These are phyloP conservation scores for Circinella minor DNA, from an alignment of 371 early-diverging fungal species.

Conservation along the genomic window DNA sequence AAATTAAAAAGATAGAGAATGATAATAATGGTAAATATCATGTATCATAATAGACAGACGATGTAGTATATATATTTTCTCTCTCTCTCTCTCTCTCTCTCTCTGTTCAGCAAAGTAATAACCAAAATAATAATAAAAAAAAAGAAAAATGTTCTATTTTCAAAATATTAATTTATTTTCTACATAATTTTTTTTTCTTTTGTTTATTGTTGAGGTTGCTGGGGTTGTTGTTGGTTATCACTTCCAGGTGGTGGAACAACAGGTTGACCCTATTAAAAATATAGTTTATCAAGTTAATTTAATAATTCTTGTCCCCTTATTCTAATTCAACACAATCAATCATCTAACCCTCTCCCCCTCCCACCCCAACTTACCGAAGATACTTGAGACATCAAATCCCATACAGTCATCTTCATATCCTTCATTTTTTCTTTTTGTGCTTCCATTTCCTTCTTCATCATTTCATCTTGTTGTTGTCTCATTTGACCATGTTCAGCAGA, in stretches of 20 bases:
- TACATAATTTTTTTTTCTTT: too few species aligned
- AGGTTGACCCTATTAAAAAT: constrained; percentile 22
- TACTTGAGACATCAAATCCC: constrained; percentile 67
- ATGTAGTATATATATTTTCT: too few species aligned
- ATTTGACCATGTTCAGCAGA: constrained; percentile 54
- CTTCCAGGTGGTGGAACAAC: constrained; percentile 23
- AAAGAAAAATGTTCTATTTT: too few species aligned
- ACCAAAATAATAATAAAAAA: too few species aligned
- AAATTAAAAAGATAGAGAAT: too few species aligned
- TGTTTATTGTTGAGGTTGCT: too few species aligned
- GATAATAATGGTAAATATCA: too few species aligned
- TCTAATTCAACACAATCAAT: neutral
- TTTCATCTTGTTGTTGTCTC: constrained; percentile 58
- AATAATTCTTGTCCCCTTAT: neutral
- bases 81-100: too few species aligned
- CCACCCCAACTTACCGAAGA: constrained; percentile 36
- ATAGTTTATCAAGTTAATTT: neutral
- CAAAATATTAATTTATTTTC: too few species aligned
- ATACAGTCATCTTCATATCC: constrained; percentile 75
- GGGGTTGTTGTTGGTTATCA: neutral
- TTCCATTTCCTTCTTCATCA: constrained; percentile 63
- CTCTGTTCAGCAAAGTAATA: too few species aligned
- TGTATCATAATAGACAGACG: too few species aligned
- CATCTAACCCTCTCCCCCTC: neutral
- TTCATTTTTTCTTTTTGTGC: constrained; percentile 58